Percentiles rank a stretch among this genome's conserved stretches.
These are phyloP conservation scores for Pelargonium cotyledonis DNA, from an alignment of 441 rosid genomes.

Conservation along the genomic window DNA sequence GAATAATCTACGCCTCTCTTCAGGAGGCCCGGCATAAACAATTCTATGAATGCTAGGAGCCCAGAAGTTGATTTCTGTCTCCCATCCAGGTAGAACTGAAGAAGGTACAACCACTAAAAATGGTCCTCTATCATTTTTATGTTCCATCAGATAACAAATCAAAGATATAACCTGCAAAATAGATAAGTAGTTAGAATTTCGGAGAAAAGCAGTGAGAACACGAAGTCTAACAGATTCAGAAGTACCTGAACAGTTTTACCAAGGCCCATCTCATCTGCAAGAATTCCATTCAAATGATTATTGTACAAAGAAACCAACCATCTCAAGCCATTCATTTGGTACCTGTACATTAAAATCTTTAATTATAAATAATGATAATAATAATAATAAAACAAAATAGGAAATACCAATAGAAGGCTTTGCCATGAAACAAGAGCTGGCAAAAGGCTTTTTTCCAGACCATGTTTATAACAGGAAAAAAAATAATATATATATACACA, in stretches of 20 bases:
- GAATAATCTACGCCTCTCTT: conserved; percentile 82
- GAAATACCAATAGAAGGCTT: not conserved
- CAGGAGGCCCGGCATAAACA: conserved; percentile 87
- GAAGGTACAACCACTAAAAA: conserved; percentile 95
- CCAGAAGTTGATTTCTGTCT: conserved; percentile 81
- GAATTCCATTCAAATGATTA: conserved; percentile 87
- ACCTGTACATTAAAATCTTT: conserved; percentile 44
- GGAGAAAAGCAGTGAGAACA: conserved; percentile 2
- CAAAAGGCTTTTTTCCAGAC: not conserved
- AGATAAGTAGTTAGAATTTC: conserved; percentile 9
- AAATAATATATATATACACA: too few species aligned
- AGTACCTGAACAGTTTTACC: conserved; percentile 95
- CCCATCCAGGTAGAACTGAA: conserved; percentile 94
- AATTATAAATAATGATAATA: conserved; percentile 15
- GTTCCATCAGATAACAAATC: conserved; percentile 91
- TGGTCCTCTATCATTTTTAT: conserved; percentile 91
- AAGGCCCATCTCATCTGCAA: conserved; percentile 99
- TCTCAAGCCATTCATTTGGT: conserved; percentile 91
- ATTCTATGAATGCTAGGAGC: conserved; percentile 68
- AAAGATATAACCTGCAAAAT: conserved; percentile 69
- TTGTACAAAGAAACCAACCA: conserved; percentile 91
- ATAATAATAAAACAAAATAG: conserved; percentile 6
- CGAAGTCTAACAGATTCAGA: conserved; percentile 16
- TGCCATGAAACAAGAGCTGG: not conserved
- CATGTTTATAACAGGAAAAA: not conserved